Conservation (phyloP, 805 yeast species). For the Candida vaughaniae region DNA sequence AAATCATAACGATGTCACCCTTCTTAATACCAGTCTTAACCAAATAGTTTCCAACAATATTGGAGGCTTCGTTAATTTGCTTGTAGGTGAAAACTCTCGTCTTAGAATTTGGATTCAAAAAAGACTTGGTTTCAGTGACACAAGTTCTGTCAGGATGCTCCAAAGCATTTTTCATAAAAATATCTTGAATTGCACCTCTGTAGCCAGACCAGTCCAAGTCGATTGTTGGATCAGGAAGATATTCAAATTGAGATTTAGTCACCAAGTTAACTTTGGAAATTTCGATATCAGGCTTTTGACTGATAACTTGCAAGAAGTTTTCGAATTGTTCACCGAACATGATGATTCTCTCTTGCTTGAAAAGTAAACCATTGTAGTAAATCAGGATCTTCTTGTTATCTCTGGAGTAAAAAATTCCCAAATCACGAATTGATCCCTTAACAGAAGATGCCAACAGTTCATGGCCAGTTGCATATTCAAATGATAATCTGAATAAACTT, state of each 20-base stretch:
- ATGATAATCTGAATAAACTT: conserved; percentile 60
- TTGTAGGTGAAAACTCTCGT: conserved; percentile 77
- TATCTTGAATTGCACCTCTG: conserved; percentile 96
- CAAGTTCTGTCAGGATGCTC: conserved; percentile 83
- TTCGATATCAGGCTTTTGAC: conserved; percentile 33
- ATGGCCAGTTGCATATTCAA: conserved; percentile 42
- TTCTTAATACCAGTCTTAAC: conserved; percentile 75
- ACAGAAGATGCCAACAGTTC: conserved; percentile 48
- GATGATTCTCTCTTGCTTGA: conserved; percentile 64
- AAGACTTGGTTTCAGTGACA: conserved; percentile 87
- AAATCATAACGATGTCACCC: conserved; percentile 97
- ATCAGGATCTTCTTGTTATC: conserved; percentile 39
- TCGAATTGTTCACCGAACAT: conserved; percentile 71
- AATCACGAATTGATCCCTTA: conserved; percentile 59
- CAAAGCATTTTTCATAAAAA: conserved; percentile 83
- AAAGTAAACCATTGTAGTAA: conserved; percentile 75
- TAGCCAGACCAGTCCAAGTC: conserved; percentile 89
- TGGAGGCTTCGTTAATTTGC: conserved; percentile 91
- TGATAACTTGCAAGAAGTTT: conserved; percentile 43
- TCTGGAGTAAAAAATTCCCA: conserved; percentile 50
- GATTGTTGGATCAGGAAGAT: conserved; percentile 83
- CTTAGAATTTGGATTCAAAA: conserved; percentile 49
- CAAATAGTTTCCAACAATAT: conserved; percentile 87
- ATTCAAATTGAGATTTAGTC: conserved; percentile 58
- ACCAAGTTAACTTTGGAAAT: conserved; percentile 67